Conservation (phyloP, 176 grass and related monocot species). For the Alloteropsis semialata region DNA sequence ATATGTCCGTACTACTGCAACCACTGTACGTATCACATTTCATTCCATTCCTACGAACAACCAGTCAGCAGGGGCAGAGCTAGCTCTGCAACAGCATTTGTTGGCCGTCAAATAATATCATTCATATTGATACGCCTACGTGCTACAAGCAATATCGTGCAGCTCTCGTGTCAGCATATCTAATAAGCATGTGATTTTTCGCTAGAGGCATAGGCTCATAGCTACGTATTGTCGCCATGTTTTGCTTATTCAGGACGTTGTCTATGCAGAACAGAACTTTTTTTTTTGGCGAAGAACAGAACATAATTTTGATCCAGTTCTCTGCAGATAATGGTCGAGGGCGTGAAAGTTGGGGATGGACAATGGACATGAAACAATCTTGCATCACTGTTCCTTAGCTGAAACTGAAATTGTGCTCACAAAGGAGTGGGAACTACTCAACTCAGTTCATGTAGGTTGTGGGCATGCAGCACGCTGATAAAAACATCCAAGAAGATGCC, state of each 20-base stretch:
- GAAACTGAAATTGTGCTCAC: not conserved
- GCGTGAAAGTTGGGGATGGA: not conserved
- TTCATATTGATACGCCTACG: too few relatives aligned
- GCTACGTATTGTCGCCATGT: not conserved
- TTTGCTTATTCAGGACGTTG: not conserved
- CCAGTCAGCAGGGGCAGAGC: not conserved
- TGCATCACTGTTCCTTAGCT: not conserved
- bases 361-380: not conserved
- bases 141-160: too few relatives aligned
- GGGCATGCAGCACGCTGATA: not conserved
- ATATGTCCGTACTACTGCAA: not conserved
- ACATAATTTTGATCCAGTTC: not conserved
- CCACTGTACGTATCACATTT: not conserved
- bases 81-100: not conserved
- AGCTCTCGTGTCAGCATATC: too few relatives aligned
- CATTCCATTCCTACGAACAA: not conserved
- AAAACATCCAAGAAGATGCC: not conserved
- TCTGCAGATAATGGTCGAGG: not conserved
- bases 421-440: not conserved
- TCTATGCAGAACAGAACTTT: too few relatives aligned
- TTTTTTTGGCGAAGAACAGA: too few relatives aligned
- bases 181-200: too few relatives aligned
- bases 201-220: not conserved
- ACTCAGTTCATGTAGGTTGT: not conserved
- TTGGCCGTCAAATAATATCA: not conserved